Conservation (phyloP, 2,329 filamentous ascomycete species). For the Fusarium duplospermum region DNA sequence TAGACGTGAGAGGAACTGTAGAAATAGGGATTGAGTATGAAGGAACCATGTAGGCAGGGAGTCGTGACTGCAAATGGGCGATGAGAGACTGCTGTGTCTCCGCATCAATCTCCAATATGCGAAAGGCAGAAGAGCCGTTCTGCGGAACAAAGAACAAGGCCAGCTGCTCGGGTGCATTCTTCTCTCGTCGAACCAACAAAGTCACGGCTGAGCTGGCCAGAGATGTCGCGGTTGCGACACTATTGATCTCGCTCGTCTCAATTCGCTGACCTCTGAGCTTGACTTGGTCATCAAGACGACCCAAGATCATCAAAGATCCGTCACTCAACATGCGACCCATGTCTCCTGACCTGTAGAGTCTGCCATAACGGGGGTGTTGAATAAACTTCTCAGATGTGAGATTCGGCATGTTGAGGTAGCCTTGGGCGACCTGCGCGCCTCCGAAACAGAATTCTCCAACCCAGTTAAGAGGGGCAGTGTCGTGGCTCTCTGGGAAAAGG, state of each 20-base stretch:
- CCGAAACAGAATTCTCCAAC: slow-evolving; percentile 89
- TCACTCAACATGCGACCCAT: slow-evolving; percentile 82
- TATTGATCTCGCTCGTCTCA: slow-evolving; percentile 81
- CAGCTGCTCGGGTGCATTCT: slow-evolving; percentile 62
- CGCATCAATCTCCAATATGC: slow-evolving; percentile 51
- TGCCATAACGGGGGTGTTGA: slow-evolving; percentile 74
- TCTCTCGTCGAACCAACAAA: slow-evolving; percentile 62
- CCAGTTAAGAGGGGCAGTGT: slow-evolving; percentile 74
- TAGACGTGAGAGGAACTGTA: slow-evolving; percentile 75
- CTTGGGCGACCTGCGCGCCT: slow-evolving; percentile 81
- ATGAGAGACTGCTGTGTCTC: slow-evolving; percentile 61
- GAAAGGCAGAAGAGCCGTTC: slow-evolving; percentile 44
- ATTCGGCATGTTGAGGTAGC: slow-evolving; percentile 75
- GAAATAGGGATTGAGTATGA: slow-evolving; percentile 77
- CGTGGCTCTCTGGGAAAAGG: slow-evolving; percentile 57
- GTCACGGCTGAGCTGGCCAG: slow-evolving; percentile 72
- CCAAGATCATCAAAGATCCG: slow-evolving; percentile 78
- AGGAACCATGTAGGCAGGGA: slow-evolving; percentile 86
- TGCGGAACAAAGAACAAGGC: slow-evolving; percentile 75
- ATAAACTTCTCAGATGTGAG: slow-evolving; percentile 76
- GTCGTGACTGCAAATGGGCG: slow-evolving; percentile 60
- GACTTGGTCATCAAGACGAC: slow-evolving; percentile 81
- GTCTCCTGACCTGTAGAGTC: slow-evolving; percentile 86
- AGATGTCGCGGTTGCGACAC: slow-evolving; percentile 64
- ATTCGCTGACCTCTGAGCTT: slow-evolving; percentile 86